Evolutionary conservation across 352 stramenopile species (phyloP), one percentile per base, ranked within the genome.

Genomic region (Phytophthora tubulina): DNA sequence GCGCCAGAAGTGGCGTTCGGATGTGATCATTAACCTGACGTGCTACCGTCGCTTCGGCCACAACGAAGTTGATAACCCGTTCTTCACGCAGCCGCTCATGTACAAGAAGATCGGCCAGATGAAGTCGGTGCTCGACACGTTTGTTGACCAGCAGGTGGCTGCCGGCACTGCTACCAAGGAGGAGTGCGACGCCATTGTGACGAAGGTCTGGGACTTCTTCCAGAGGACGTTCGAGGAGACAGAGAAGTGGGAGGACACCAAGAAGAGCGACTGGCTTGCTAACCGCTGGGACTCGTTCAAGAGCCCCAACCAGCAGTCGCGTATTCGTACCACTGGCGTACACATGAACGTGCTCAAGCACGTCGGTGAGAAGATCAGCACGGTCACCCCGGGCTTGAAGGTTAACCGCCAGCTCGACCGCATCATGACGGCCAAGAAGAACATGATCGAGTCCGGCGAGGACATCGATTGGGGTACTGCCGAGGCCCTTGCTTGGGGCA

Each of bases 1-100:
- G 83, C 84, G 85, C 50, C 84, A 91, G 58, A 78, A 86, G 67
- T 92, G 82, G 82, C 80, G 80, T 49, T 85, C 84, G 38, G 97
- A 99, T 85, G 96, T 98, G 67, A 98, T 99, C 70, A 97, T 99
- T 75, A 98, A 99, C 85, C 85, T 99, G 75, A 94, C 99, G 61
- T 98, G 97, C 77, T 99, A 99, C 85, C 94, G 97, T 72, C 86
- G 95, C 21, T 98, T 98, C 75, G 97, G 97, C 5, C 97, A 99
- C 86, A 99, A 99, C 82, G 97, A 99, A 84, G 89, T 99, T 52
- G 97, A 99, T 84, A 97, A 99, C 72, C 97, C 97, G 39, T 91
- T 97, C 58, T 99, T 99, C 76, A 99, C 97, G n/a, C 97, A 99
- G 84, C 97, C 97, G 9, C 85, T 96, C n/a, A 91, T 99, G 73